Evolutionary conservation across 176 grass and related monocot genomes (phyloP), one percentile per base, ranked within the genome.

Genomic region (Oryza meridionalis): DNA sequence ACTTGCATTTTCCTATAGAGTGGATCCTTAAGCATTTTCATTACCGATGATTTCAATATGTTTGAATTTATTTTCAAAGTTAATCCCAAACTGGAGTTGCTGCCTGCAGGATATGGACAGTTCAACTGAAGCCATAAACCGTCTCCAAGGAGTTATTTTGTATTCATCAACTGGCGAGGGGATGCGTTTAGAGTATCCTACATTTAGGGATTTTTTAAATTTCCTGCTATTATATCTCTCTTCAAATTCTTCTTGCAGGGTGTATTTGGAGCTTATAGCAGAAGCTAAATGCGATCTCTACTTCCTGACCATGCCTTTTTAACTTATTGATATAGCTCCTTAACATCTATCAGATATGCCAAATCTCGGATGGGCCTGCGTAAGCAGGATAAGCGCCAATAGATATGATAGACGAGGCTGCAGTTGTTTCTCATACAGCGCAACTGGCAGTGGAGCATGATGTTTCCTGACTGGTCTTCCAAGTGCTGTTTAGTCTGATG

Each of bases 161-260:
- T 88, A 89, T 74, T 92, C 93, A 74, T 99, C 96, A 72, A 74
- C 55, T 8, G 88, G 82, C 67, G 93, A 95, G 66, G 93, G 96
- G 71, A 94, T 99, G 40, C 89, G 91, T 66, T 81, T 99, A 78
- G 96, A 99, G 96, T 99, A 99, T 99, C 96, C 96, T 95, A 78
- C 9, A 69, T 42, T 69, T 65, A 10, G 33, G 40, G 50, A 78
- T 81, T 76, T 51, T 88, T 88, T 83, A 19, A 11, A 11, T 80
- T 68, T 44, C 17, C 73, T 71, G 25, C 29, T 81, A 63, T 78
- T 73, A 73, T 75, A 10, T 78, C 32, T 72, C 33, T n/a, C 31
- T 69, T 67, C 43, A n/a, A 66, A 74, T 85, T 67, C 5, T 80
- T 85, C 72, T 64, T 0, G 4, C 67, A 79, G 3, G 2, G 7